Conservation (phyloP, 352 stramenopile genomes). For the Phytophthora capsici region DNA sequence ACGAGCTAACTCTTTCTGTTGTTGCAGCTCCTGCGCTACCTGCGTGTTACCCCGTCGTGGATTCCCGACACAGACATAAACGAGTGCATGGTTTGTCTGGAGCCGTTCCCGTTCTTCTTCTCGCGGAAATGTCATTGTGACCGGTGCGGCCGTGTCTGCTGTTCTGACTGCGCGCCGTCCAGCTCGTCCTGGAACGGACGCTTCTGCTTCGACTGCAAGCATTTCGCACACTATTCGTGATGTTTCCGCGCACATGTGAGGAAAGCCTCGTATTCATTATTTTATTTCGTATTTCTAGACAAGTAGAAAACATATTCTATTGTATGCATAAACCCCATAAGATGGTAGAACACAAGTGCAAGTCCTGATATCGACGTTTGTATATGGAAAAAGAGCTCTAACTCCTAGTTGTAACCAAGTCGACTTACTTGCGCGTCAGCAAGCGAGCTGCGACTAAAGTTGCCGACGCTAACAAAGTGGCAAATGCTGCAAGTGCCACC, state of each 20-base stretch:
- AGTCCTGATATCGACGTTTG: background rate
- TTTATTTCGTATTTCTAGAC: constrained; percentile 31
- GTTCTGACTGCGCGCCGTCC: constrained; percentile 71
- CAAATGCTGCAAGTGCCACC: constrained; percentile 52
- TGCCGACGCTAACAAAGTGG: constrained; percentile 58
- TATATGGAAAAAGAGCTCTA: constrained; percentile 6
- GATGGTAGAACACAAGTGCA: background rate
- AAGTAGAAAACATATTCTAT: constrained; percentile 1
- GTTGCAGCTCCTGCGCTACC: constrained; percentile 55
- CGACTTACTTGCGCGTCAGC: constrained; percentile 41
- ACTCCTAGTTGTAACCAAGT: background rate
- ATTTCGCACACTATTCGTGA: constrained; percentile 66
- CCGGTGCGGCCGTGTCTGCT: constrained; percentile 79
- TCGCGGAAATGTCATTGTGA: constrained; percentile 77
- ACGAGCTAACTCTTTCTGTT: constrained; percentile 9
- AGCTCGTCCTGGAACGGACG: constrained; percentile 76
- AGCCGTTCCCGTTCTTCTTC: constrained; percentile 77
- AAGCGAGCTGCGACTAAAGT: constrained; percentile 58
- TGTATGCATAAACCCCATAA: constrained; percentile 19
- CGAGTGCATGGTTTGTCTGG: constrained; percentile 77
- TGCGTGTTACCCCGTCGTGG: constrained; percentile 65
- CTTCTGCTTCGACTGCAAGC: constrained; percentile 83
- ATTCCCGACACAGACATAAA: constrained; percentile 63
- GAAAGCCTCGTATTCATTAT: constrained; percentile 14
- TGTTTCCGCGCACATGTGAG: background rate